These are phyloP conservation scores for Apiotrichum domesticum DNA, from an alignment of 1,284 basidiomycete species.

Conservation along the genomic window DNA sequence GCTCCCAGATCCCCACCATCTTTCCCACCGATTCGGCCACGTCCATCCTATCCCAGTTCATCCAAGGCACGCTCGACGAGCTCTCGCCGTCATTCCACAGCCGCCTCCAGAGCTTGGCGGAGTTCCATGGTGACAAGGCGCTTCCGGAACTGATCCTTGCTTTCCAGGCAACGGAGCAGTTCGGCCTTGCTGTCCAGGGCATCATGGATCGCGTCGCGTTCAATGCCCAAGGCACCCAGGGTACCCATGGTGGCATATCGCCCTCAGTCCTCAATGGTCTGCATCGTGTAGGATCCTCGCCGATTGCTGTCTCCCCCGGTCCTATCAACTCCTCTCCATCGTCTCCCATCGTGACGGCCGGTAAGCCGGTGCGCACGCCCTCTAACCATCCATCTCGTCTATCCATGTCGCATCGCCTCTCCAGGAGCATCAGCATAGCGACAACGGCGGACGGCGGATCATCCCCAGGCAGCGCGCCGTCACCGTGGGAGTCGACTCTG, in stretches of 20 bases:
- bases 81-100: constrained; percentile 74
- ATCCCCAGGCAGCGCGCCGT: constrained; percentile 6
- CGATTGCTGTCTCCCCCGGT: background rate
- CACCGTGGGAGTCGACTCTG: constrained; percentile 72
- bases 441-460: background rate
- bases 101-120: constrained; percentile 61
- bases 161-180: constrained; percentile 71
- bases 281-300: too few relatives aligned
- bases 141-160: constrained; percentile 64
- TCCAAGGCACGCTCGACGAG: constrained; percentile 67
- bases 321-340: background rate
- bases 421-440: constrained; percentile 20
- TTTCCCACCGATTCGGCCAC: constrained; percentile 58
- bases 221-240: constrained; percentile 29
- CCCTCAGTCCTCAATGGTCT: too few relatives aligned
- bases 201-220: constrained; percentile 60
- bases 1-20: constrained; percentile 66
- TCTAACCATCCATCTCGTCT: constrained; percentile 10
- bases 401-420: constrained; percentile 33
- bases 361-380: background rate
- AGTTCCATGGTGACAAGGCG: constrained; percentile 58
- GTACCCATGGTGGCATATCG: background rate
- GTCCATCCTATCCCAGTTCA: constrained; percentile 66
- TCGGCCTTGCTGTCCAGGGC: constrained; percentile 63
- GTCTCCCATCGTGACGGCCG: constrained; percentile 3